These are phyloP conservation scores for Schizonepeta tenuifolia DNA, from an alignment of 257 asterid genomes.

Conservation along the genomic window DNA sequence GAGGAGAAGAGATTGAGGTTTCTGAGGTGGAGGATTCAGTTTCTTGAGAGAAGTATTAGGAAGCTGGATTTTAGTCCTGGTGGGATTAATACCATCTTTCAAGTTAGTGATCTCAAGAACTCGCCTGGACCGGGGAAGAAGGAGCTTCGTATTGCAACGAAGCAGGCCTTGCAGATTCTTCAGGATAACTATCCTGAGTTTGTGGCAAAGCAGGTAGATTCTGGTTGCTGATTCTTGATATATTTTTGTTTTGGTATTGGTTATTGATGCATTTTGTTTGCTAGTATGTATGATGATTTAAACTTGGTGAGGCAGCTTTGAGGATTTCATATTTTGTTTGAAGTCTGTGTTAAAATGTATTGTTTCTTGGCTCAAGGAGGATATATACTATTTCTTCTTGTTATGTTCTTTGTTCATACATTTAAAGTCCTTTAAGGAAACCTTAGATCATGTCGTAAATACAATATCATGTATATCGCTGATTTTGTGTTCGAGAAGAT, in stretches of 20 bases:
- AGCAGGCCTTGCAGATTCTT: constrained; percentile 68
- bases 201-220: constrained; percentile 73
- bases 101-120: constrained; percentile 79
- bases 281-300: neutral
- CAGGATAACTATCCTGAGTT: constrained; percentile 93
- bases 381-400: neutral
- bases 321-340: neutral
- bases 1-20: constrained; percentile 53
- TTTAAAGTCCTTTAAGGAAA: neutral
- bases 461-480: neutral
- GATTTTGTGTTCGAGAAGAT: neutral
- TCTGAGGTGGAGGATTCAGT: constrained; percentile 69
- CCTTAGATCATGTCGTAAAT: neutral
- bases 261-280: neutral
- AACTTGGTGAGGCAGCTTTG: neutral
- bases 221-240: neutral
- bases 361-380: too few species aligned
- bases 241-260: neutral
- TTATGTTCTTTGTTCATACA: neutral
- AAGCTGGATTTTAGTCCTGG: constrained; percentile 67
- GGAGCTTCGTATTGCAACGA: constrained; percentile 71
- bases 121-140: constrained; percentile 74
- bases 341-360: neutral
- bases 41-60: constrained; percentile 59
- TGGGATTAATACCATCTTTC: constrained; percentile 71